Evolutionary conservation across 805 yeast species (phyloP), one percentile per base, ranked within the genome.

Genomic region (Grigorovia jiainica): DNA sequence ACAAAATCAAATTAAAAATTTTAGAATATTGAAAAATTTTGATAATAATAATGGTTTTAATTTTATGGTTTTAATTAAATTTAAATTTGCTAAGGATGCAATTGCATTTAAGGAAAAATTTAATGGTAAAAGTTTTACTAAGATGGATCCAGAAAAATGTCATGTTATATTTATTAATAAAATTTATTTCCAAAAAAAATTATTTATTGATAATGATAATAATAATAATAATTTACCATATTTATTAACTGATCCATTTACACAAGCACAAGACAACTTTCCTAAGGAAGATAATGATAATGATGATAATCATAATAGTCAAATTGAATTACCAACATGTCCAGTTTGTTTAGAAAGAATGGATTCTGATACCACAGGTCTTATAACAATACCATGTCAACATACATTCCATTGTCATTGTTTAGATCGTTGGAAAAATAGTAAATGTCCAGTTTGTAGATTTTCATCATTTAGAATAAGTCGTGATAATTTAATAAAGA

Each of bases 351-450:
- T 87, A 15, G 97, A 87, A 52, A 67, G 94, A 45, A 79, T 87
- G 81, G 97, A 87, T 55, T 69, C 87, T 1, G 75, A 74, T 18
- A 67, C 82, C 4, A 78, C 95, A 0, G 97, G 97, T 0, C 66
- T 87, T 9, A 64, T 87, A 5, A 89, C 96, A 0, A 87, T 85
- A 27, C 87, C 92, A 2, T 89, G 96, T 48, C 95, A 86, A 57
- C 97, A 87, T 57, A 85, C 95, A 0, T 87, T 86, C 60, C 96
- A 87, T 59, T 87, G 95, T 50, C 82, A 76, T 50, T 89, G 96
- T 57, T 67, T 87, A 39, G 78, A 86, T 36, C 83, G 81, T 60
- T 87, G 96, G 96, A 76, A 75, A 43, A 95, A 87, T 56, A 92
- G 86, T 45, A 76, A 84, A 21, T 87, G 97, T 57, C 96, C 96